These are phyloP conservation scores for Fusarium nanum DNA, from an alignment of 2,329 filamentous ascomycete species.

Conservation along the genomic window DNA sequence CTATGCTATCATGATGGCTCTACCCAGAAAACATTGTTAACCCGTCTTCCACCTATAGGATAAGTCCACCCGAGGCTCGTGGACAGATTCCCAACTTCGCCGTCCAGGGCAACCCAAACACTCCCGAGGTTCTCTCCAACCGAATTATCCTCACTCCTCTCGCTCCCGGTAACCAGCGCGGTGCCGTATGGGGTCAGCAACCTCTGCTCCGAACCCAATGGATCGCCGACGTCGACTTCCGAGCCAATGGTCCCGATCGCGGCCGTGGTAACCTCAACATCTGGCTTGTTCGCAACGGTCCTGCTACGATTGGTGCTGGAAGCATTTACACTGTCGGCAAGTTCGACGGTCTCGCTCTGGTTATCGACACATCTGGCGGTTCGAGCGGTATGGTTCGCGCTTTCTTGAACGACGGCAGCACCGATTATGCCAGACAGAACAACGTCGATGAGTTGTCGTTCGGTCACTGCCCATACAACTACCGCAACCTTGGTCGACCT, in stretches of 20 bases:
- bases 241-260: slow-evolving; percentile 85
- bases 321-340: slow-evolving; percentile 86
- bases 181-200: slow-evolving; percentile 81
- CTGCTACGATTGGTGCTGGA: slow-evolving; percentile 71
- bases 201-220: slow-evolving; percentile 75
- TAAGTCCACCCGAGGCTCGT: slow-evolving; percentile 69
- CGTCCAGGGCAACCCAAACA: slow-evolving; percentile 64
- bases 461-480: slow-evolving; percentile 89
- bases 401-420: slow-evolving; percentile 91
- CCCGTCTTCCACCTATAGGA: slow-evolving; percentile 55
- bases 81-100: slow-evolving; percentile 65
- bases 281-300: slow-evolving; percentile 84
- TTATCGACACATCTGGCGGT: slow-evolving; percentile 86
- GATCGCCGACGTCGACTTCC: slow-evolving; percentile 87
- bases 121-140: slow-evolving; percentile 81
- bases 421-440: slow-evolving; percentile 78
- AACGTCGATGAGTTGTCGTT: slow-evolving; percentile 89
- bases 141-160: slow-evolving; percentile 92
- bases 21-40: slow-evolving; percentile 18
- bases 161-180: slow-evolving; percentile 85
- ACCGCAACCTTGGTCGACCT: slow-evolving; percentile 89
- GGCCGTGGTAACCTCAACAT: slow-evolving; percentile 91
- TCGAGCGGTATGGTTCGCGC: slow-evolving; percentile 83
- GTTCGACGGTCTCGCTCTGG: slow-evolving; percentile 91
- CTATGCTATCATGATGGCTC: slow-evolving; percentile 2